Base-by-base conservation (phyloP, 2,329 filamentous ascomycete genomes). In the Claviceps sp. region DNA sequence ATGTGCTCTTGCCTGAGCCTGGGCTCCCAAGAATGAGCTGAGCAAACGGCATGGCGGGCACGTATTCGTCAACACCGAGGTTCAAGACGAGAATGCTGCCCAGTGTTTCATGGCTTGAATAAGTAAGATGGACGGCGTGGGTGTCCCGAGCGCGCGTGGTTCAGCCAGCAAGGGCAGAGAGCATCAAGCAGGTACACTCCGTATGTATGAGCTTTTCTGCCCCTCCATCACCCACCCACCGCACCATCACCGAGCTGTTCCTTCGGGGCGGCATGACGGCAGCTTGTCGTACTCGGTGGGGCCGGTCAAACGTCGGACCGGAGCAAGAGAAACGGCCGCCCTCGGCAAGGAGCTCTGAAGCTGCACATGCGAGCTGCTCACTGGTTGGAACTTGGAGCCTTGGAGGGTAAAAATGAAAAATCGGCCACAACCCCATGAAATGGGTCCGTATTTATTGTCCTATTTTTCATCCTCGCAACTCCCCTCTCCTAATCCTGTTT, bases 1-100 rank as follows among this genome's bases (percentile, higher is more conserved):
- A 96, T 7, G 93, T 98, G 58, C 89, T 96, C 73, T 98, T 98
- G 55, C 93, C 93, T 34, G 89, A 83, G 62, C 93, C 93, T 6
- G 93, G 93, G 59, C 90, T 91, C n/a, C 93, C 93, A 61, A 95
- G 82, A 40, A 95, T 82, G 44, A 96, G 82, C 71, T 95, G 87
- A 54, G 75, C 78, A 62, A 82, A 82, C 48, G 78, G 77, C 78
- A 82, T 82, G 22, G 17, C 39, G 61, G 57, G 26, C 54, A 46
- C 4, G 44, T 34, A 11, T 26, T 46, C 13, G 16, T 14, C 41
- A 43, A 43, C 14, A 24, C 19, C 17, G 2, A 24, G 19, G 5
- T 11, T 43, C 19, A 34, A 34, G 8, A 34, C 14, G 22, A 38
- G 22, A 13, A 13, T 8, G 13, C 8, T 42, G 19, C 30, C 30